Conservation (phyloP, 83 land plant genomes). For the Diphasiastrum complanatum region DNA sequence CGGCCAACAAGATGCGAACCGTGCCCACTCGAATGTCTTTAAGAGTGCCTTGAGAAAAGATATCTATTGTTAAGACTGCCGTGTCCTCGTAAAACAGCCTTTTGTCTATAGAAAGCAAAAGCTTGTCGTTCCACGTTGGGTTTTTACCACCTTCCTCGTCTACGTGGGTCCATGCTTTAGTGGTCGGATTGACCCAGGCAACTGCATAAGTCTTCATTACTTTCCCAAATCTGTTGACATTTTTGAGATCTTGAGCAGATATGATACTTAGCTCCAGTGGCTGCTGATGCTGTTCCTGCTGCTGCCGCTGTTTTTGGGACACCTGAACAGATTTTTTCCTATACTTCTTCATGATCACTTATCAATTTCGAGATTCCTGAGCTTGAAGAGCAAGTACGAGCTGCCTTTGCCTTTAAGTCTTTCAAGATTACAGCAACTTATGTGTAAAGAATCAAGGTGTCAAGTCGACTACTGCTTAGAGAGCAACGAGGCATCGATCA, state of each 20-base stretch:
- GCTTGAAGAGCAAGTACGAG: too few relatives aligned
- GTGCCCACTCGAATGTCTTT: slow-evolving; percentile 9
- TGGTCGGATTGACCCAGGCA: slow-evolving; percentile 18
- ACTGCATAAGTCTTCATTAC: slow-evolving; percentile 19
- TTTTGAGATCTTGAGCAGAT: slow-evolving; percentile 26
- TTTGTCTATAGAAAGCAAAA: slow-evolving; percentile 11
- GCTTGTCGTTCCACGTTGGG: slow-evolving; percentile 22
- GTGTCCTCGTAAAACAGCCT: not conserved
- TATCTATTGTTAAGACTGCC: slow-evolving; percentile 9
- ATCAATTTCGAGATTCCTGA: too few relatives aligned
- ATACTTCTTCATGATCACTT: too few relatives aligned
- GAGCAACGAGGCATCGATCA: too few relatives aligned
- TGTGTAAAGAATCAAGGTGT: too few relatives aligned
- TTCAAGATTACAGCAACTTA: too few relatives aligned
- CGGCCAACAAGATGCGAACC: too few relatives aligned
- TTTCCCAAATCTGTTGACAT: slow-evolving; percentile 13
- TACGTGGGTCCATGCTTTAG: slow-evolving; percentile 9
- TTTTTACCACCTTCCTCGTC: slow-evolving; percentile 11
- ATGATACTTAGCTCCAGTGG: slow-evolving; percentile 12
- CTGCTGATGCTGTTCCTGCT: too few relatives aligned
- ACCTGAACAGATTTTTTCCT: too few relatives aligned
- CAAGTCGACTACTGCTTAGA: too few relatives aligned
- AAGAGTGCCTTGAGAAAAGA: slow-evolving; percentile 10
- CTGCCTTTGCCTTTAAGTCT: too few relatives aligned
- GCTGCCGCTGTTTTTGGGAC: too few relatives aligned